These are phyloP conservation scores for Elsinoe australis DNA, from an alignment of 2,329 filamentous ascomycete genomes.

Conservation along the genomic window DNA sequence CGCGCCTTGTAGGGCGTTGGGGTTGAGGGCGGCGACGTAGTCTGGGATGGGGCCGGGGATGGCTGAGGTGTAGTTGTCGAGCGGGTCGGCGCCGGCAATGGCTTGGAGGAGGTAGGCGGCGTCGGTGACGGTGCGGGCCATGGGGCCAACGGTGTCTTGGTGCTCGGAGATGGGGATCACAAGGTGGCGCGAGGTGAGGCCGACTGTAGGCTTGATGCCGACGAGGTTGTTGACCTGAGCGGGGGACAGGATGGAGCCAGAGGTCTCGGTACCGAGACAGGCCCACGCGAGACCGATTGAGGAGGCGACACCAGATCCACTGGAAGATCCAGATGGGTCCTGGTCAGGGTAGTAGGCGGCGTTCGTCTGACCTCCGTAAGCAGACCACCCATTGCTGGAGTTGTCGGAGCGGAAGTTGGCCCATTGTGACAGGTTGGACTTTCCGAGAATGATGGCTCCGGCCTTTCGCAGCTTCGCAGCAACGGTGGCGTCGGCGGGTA, in stretches of 20 bases:
- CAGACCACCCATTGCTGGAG: conserved; percentile 56
- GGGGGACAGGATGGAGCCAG: conserved; percentile 56
- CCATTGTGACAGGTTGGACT: conserved; percentile 59
- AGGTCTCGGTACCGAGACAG: conserved; percentile 56
- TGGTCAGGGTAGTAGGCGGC: conserved; percentile 55
- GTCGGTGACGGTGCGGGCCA: conserved; percentile 52
- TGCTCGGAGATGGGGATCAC: conserved; percentile 58
- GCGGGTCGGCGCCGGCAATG: conserved; percentile 48
- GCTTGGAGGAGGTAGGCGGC: conserved; percentile 50
- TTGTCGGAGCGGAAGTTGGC: conserved; percentile 54
- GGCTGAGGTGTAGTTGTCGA: conserved; percentile 52
- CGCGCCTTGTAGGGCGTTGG: conserved; percentile 47
- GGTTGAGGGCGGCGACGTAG: conserved; percentile 53
- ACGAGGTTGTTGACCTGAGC: conserved; percentile 52
- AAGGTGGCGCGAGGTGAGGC: conserved; percentile 53
- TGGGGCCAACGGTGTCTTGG: conserved; percentile 51
- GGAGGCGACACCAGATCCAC: conserved; percentile 54
- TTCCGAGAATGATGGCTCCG: conserved; percentile 59
- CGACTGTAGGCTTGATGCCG: conserved; percentile 61
- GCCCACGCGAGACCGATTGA: conserved; percentile 54
- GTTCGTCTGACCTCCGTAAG: conserved; percentile 54
- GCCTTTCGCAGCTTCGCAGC: conserved; percentile 53
- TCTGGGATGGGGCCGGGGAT: conserved; percentile 53
- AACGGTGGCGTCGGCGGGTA: conserved; percentile 51
- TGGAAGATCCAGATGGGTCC: conserved; percentile 55